phyloP scores from a whole-genome alignment of 306 rosid species.

The Vigna mungo region DNA sequence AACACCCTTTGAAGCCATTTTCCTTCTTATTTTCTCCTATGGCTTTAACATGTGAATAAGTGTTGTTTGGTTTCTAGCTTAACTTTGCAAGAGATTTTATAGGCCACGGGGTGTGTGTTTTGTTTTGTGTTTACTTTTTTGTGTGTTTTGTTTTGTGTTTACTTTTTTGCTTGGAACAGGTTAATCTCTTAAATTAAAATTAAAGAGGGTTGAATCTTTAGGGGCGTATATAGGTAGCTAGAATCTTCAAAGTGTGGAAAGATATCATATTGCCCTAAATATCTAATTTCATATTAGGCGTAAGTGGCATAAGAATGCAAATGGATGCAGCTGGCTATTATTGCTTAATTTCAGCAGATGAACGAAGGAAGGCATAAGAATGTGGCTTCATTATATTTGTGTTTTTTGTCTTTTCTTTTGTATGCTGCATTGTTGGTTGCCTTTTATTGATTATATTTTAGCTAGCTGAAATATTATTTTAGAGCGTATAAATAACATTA shows the following conservation, averaged over 20 bases:
- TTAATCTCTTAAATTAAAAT: not conserved
- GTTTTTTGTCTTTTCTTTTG: not conserved
- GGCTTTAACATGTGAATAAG: not conserved
- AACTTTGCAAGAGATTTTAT: not conserved
- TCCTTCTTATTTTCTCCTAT: not conserved
- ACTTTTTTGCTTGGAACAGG: not conserved
- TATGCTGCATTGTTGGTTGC: not conserved
- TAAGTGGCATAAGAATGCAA: not conserved
- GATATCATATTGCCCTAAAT: not conserved
- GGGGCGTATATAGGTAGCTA: not conserved
- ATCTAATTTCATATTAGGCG: not conserved
- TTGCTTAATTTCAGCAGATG: too few relatives aligned
- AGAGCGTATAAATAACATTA: too few relatives aligned
- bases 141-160: not conserved
- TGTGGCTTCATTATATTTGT: not conserved
- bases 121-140: not conserved
- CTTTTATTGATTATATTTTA: not conserved
- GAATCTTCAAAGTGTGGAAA: not conserved
- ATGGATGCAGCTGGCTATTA: too few relatives aligned
- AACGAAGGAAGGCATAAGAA: too few relatives aligned
- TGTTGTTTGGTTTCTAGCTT: not conserved
- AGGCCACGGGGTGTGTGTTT: not conserved
- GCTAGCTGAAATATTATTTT: not conserved
- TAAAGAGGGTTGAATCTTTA: not conserved
- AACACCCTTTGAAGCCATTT: not conserved